These are phyloP conservation scores for Cenococcum geophilum DNA, from an alignment of 495 filamentous ascomycete species.

Conservation along the genomic window DNA sequence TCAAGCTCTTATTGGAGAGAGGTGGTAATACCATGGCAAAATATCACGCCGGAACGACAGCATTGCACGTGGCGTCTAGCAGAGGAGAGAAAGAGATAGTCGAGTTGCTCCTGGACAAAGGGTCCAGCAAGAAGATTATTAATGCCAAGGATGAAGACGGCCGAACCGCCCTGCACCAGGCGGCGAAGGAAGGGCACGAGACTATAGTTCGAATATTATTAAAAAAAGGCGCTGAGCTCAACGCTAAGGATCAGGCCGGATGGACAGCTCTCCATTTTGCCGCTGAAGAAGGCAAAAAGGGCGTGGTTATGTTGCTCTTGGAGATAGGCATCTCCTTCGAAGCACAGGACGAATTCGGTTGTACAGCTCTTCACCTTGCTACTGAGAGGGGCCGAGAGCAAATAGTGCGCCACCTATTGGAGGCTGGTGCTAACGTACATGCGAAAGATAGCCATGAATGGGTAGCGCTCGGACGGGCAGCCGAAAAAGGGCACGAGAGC, in stretches of 20 bases:
- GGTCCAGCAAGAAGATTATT: no score
- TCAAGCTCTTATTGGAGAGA: background rate
- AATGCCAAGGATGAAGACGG: no score
- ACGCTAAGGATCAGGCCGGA: background rate
- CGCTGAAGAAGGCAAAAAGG: background rate
- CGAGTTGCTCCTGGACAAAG: no score
- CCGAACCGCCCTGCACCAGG: no score
- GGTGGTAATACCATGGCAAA: background rate
- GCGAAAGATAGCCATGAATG: background rate
- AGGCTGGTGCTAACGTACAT: background rate
- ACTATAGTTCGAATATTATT: background rate
- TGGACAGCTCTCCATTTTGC: background rate
- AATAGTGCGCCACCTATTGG: background rate
- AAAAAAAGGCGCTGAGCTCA: constrained; percentile 6
- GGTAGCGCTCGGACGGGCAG: background rate
- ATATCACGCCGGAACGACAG: background rate
- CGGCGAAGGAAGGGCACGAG: background rate
- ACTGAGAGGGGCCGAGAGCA: background rate
- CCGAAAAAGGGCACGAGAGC: background rate
- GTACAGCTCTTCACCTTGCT: background rate
- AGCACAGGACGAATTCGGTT: background rate
- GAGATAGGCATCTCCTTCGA: background rate
- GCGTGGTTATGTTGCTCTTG: background rate
- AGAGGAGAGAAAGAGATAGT: no score
- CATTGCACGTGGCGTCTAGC: constrained; percentile 4